These are phyloP conservation scores for Boletus eberwhitei DNA, from an alignment of 768 basidiomycete genomes.

Conservation along the genomic window DNA sequence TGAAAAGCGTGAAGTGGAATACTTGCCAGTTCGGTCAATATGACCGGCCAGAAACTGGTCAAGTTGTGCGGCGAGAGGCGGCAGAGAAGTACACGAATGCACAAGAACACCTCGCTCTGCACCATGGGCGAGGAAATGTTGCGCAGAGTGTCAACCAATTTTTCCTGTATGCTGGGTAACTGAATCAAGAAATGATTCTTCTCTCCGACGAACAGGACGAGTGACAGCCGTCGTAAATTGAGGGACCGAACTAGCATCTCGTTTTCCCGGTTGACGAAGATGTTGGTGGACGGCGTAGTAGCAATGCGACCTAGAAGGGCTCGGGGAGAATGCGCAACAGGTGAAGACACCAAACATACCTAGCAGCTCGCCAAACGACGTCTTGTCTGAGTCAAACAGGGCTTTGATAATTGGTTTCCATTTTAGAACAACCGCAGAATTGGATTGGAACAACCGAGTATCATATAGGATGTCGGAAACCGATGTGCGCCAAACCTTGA, in stretches of 20 bases:
- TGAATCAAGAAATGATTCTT: constrained; percentile 89
- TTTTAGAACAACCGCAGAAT: constrained; percentile 47
- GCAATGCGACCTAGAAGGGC: constrained; percentile 62
- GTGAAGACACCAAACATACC: constrained; percentile 46
- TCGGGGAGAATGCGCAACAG: constrained; percentile 21
- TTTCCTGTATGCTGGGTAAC: constrained; percentile 94
- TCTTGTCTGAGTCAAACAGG: constrained; percentile 83
- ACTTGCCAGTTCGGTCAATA: constrained; percentile 83
- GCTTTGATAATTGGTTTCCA: constrained; percentile 82
- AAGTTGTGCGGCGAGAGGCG: constrained; percentile 88
- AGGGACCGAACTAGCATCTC: constrained; percentile 86
- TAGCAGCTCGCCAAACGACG: constrained; percentile 79
- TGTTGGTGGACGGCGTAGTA: constrained; percentile 86
- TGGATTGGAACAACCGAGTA: constrained; percentile 79
- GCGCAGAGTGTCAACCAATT: constrained; percentile 87
- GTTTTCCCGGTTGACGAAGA: constrained; percentile 93
- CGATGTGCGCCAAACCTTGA: constrained; percentile 82
- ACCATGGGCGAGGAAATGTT: constrained; percentile 78
- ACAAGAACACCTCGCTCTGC: constrained; percentile 92
- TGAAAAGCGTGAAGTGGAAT: constrained; percentile 13
- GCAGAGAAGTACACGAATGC: constrained; percentile 86
- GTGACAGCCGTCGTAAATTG: constrained; percentile 84
- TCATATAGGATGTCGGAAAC: constrained; percentile 84
- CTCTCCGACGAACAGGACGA: constrained; percentile 81
- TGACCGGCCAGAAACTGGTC: constrained; percentile 94